A percentile compares a stretch with the other conserved stretches of the same genome.
Conservation (phyloP, 2,329 filamentous ascomycete species). For the Claviceps sp. region DNA sequence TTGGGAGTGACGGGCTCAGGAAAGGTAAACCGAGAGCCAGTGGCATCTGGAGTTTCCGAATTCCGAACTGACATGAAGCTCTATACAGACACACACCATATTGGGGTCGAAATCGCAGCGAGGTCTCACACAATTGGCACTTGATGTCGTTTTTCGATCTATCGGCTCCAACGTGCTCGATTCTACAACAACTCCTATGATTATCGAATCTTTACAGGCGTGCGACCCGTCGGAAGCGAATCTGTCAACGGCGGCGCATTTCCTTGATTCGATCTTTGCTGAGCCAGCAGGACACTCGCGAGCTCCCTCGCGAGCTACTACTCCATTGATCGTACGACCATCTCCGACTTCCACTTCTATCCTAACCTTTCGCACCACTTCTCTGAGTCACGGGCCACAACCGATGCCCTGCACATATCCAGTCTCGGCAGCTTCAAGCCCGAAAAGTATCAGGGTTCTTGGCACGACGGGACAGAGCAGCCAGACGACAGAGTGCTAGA, state of each 20-base stretch:
- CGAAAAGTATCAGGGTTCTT: constrained; percentile 33
- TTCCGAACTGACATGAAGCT: background rate
- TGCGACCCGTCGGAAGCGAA: constrained; percentile 73
- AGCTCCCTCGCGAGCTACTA: constrained; percentile 51
- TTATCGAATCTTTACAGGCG: constrained; percentile 60
- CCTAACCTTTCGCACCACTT: constrained; percentile 4
- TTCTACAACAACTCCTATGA: constrained; percentile 38
- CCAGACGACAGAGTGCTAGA: constrained; percentile 17
- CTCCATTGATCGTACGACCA: constrained; percentile 52
- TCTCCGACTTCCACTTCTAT: constrained; percentile 19
- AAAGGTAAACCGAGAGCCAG: constrained; percentile 47
- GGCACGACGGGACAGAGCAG: constrained; percentile 14
- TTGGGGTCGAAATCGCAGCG: constrained; percentile 77
- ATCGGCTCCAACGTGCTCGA: constrained; percentile 61
- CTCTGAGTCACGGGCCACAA: constrained; percentile 10
- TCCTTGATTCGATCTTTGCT: constrained; percentile 65
- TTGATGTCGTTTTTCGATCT: constrained; percentile 80
- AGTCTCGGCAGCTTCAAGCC: constrained; percentile 17
- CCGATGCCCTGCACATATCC: constrained; percentile 19
- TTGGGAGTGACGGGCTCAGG: constrained; percentile 90
- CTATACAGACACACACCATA: constrained; percentile 75
- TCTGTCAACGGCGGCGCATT: constrained; percentile 59
- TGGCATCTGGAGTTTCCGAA: background rate
- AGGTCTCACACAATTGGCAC: constrained; percentile 79
- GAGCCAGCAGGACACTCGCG: constrained; percentile 46